These are phyloP conservation scores for Whalleya microplaca DNA, from an alignment of 2,329 filamentous ascomycete genomes.

Conservation along the genomic window DNA sequence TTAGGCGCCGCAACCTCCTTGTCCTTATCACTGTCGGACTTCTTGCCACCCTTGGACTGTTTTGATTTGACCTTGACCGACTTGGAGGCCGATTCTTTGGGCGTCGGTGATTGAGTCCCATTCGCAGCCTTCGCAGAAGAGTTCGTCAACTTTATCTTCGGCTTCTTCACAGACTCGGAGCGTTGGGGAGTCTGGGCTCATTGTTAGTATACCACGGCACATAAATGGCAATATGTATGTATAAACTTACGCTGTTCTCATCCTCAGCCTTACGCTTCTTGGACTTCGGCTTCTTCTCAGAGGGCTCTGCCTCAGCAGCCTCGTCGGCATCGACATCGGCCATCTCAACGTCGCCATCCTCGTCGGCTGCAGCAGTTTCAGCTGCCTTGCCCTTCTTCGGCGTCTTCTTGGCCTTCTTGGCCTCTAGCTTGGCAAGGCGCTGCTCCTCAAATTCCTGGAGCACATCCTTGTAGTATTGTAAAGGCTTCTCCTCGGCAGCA, in stretches of 20 bases:
- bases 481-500: slow-evolving; percentile 75
- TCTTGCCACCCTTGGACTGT: slow-evolving; percentile 50
- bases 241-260: slow-evolving; percentile 66
- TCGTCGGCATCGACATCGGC: slow-evolving; percentile 64
- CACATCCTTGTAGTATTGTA: slow-evolving; percentile 83
- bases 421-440: slow-evolving; percentile 59
- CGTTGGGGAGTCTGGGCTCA: slow-evolving; percentile 56
- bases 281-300: slow-evolving; percentile 50
- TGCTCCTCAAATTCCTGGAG: slow-evolving; percentile 72
- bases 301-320: slow-evolving; percentile 47
- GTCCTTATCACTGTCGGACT: slow-evolving; percentile 54
- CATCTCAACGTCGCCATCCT: slow-evolving; percentile 65
- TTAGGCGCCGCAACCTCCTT: slow-evolving; percentile 52
- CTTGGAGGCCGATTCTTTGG: slow-evolving; percentile 53
- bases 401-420: slow-evolving; percentile 38
- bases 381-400: slow-evolving; percentile 50
- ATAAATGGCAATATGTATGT: neutral
- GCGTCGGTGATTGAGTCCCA: slow-evolving; percentile 52
- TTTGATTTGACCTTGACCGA: slow-evolving; percentile 60
- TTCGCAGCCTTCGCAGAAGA: slow-evolving; percentile 72
- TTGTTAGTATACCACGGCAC: slow-evolving; percentile 10
- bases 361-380: slow-evolving; percentile 54
- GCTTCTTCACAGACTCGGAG: slow-evolving; percentile 67
- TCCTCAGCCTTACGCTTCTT: slow-evolving; percentile 91
- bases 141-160: slow-evolving; percentile 67